Percentiles rank a stretch among this genome's conserved stretches.
Conservation (phyloP, 2,329 filamentous ascomycete species). For the Trichoderma sp. region DNA sequence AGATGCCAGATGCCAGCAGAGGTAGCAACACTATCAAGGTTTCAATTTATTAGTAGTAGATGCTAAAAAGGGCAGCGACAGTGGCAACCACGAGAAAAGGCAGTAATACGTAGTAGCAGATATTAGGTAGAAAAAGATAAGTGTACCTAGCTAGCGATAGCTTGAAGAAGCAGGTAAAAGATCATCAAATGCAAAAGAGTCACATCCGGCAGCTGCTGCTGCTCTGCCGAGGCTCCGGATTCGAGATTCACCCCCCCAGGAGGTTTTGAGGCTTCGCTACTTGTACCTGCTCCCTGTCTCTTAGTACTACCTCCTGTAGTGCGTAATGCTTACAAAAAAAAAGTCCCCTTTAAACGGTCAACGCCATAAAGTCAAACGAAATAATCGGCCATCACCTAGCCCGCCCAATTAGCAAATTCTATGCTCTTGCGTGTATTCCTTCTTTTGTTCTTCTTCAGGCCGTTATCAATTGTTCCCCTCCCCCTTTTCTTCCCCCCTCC, state of each 20-base stretch:
- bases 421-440: neutral
- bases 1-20: too few species aligned
- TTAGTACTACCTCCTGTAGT: neutral
- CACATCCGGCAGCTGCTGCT: neutral
- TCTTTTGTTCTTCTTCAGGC: neutral
- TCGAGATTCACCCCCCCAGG: neutral
- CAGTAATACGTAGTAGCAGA: neutral
- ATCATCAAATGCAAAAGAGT: neutral
- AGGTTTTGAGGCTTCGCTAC: neutral
- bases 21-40: too few species aligned
- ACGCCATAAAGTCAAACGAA: neutral
- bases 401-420: neutral
- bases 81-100: neutral
- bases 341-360: neutral
- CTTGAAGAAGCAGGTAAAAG: neutral
- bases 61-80: too few species aligned
- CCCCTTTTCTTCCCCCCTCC: neutral
- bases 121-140: neutral
- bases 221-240: slow-evolving; percentile 11
- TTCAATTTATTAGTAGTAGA: too few species aligned
- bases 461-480: neutral
- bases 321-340: neutral
- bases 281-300: neutral
- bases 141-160: neutral
- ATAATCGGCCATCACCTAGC: neutral